A percentile compares a stretch with the other conserved stretches of the same genome.
phyloP scores from a whole-genome alignment of 176 grass and related monocot genomes.

The Rhipidocladum racemiflorum region DNA sequence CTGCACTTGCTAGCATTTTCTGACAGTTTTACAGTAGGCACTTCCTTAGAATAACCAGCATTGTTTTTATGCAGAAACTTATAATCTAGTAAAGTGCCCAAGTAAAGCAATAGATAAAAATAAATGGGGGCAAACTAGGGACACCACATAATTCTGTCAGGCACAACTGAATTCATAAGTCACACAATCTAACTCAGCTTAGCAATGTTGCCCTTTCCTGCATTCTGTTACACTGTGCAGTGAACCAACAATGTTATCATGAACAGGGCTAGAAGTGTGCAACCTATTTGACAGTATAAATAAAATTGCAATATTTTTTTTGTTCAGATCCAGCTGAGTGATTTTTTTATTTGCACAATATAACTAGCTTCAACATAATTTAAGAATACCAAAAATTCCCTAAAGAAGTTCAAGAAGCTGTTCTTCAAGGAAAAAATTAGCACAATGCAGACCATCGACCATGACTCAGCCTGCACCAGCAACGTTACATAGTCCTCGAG shows the following conservation, averaged over 20 bases:
- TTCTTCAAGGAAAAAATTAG: not conserved
- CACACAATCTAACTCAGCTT: not conserved
- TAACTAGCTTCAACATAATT: not conserved
- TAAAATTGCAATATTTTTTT: not conserved
- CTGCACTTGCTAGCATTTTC: not conserved
- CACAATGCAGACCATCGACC: not conserved
- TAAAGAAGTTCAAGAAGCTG: not conserved
- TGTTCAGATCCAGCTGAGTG: not conserved
- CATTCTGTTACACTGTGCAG: not conserved
- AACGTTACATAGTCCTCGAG: not conserved
- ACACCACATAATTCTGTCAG: not conserved
- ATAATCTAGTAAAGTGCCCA: not conserved
- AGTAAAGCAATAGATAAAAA: not conserved
- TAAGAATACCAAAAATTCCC: not conserved
- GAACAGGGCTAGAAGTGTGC: not conserved
- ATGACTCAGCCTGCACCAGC: not conserved
- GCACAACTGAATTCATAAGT: not conserved
- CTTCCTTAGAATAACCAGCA: not conserved
- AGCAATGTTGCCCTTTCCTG: not conserved
- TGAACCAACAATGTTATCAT: not conserved
- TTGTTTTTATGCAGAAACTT: not conserved
- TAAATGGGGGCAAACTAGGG: not conserved
- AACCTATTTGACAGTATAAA: not conserved
- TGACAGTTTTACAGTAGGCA: not conserved
- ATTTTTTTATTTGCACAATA: not conserved